Evolutionary conservation across 2,329 filamentous ascomycete species (phyloP), one percentile per base, ranked within the genome.

Genomic region (Fusarium multiceps): DNA sequence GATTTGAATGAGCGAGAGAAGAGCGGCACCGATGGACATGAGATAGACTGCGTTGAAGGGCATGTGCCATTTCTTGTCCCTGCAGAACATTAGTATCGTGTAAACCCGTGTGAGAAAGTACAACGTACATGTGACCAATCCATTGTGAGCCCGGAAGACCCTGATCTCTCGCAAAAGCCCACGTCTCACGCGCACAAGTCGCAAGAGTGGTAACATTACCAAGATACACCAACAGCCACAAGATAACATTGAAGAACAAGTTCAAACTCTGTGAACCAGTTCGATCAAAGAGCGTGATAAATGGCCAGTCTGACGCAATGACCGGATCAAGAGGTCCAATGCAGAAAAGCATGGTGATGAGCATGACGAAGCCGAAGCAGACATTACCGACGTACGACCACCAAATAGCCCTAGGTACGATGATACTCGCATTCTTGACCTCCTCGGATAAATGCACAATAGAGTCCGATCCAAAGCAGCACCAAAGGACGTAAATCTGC

Each of bases 31-130:
- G 2, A 68, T 43, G 4, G 65, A 68, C 59, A 68, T 64, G 7
- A 68, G 65, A 12, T 68, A 68, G 3, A 68, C 64, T 2, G 65
- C 65, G 21, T 59, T 51, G 20, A 68, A 68, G 1, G 65, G 65
- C 59, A 68, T 64, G 18, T 68, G 64, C 64, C 65, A 68, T 13
- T 64, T 68, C 58, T 34, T 68, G 16, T 68, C 64, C 64, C 64
- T 67, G 2, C 0, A 0, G 25, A 6, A 4, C 0, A 16, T 66
- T 3, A 67, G 50, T 2, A 11, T 2, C 3, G 2, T 13, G 5
- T 27, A 10, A 2, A 6, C 0, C 1, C 4, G 21, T 23, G 21
- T 23, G 21, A 23, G 21, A 23, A 23, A 23, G 21, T 23, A 23
- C 21, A 23, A 23, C 21, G 21, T 23, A 57, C 65, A 68, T 68